Percentiles rank a stretch among this genome's conserved stretches.
Evolutionary conservation across 495 filamentous ascomycete genomes (phyloP).

Genomic region (Haplographium delicatum): DNA sequence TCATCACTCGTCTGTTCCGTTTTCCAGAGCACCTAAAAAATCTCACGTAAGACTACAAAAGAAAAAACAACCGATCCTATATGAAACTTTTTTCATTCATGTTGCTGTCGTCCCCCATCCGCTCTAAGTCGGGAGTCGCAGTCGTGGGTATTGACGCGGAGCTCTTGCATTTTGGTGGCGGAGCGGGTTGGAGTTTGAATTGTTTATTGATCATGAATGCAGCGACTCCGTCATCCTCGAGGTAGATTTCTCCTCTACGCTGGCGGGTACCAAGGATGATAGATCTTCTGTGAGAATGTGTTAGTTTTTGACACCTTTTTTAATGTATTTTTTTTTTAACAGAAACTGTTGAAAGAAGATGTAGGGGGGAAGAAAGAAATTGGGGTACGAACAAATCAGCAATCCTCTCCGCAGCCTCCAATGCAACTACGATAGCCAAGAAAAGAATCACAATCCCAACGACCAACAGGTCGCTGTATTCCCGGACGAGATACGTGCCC

Average conservation of each 20-base stretch:
- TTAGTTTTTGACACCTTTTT: too few species aligned
- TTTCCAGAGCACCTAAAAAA: too few species aligned
- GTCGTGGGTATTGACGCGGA: too few species aligned
- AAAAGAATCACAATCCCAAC: conserved; percentile 31
- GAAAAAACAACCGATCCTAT: too few species aligned
- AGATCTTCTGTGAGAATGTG: conserved; percentile 3
- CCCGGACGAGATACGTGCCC: conserved; percentile 20
- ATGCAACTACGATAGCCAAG: conserved; percentile 28
- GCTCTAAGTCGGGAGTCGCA: too few species aligned
- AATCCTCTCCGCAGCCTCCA: conserved; percentile 33
- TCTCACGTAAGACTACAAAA: too few species aligned
- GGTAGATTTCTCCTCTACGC: conserved; percentile 21
- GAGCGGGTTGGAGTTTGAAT: conserved; percentile 11
- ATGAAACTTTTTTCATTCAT: too few species aligned
- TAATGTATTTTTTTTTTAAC: too few species aligned
- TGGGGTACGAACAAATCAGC: conserved; percentile 27
- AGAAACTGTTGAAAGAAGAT: too few species aligned
- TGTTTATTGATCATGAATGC: conserved; percentile 9
- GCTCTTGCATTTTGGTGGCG: conserved; percentile 1
- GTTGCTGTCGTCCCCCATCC: too few species aligned
- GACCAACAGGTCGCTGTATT: conserved; percentile 37
- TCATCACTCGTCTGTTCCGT: too few species aligned
- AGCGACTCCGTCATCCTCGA: conserved; percentile 15
- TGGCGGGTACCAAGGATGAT: conserved; percentile 3
- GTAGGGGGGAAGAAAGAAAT: neutral